Evolutionary conservation across 768 basidiomycete species (phyloP).

Genomic region (Trametes cingulata): DNA sequence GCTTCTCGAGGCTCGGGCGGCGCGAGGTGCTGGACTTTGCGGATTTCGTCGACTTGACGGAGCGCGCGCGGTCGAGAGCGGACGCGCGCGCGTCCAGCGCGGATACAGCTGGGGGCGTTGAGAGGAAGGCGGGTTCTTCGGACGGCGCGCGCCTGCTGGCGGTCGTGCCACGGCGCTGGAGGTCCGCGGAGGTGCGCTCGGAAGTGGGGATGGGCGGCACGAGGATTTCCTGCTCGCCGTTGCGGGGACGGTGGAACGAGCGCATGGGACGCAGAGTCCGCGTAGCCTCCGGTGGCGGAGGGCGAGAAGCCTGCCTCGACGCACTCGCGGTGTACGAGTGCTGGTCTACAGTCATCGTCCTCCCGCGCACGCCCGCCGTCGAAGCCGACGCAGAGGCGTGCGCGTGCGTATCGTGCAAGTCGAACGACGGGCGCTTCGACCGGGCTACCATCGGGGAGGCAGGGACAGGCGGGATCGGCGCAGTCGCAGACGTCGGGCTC

Average conservation of each 20-base stretch:
- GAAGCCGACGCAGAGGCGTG: not conserved
- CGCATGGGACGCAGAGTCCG: constrained; percentile 48
- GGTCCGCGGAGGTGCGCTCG: constrained; percentile 2
- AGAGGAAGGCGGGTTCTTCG: constrained; percentile 13
- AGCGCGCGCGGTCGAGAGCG: constrained; percentile 21
- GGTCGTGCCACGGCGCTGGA: constrained; percentile 10
- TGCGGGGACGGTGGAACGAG: constrained; percentile 59
- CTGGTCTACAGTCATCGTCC: constrained; percentile 1
- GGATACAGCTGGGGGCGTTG: constrained; percentile 12
- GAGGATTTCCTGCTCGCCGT: constrained; percentile 35
- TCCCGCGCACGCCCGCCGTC: constrained; percentile 3
- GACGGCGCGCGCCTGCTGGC: constrained; percentile 5
- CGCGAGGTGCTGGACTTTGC: constrained; percentile 19
- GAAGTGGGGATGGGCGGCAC: constrained; percentile 28
- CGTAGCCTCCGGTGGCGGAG: constrained; percentile 19
- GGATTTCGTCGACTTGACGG: constrained; percentile 17
- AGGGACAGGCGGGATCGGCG: constrained; percentile 1
- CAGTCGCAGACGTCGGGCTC: not conserved
- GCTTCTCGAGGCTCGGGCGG: constrained; percentile 26
- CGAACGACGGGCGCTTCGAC: constrained; percentile 20
- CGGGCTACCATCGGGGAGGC: constrained; percentile 13
- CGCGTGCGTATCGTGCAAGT: not conserved
- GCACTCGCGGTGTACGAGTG: constrained; percentile 8
- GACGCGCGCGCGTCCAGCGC: constrained; percentile 21
- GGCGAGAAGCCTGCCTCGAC: constrained; percentile 24